A percentile compares a stretch with the other conserved stretches of the same genome.
phyloP scores from a whole-genome alignment of 1,139 yeast genomes.

The Magnusiomyces ingens region DNA sequence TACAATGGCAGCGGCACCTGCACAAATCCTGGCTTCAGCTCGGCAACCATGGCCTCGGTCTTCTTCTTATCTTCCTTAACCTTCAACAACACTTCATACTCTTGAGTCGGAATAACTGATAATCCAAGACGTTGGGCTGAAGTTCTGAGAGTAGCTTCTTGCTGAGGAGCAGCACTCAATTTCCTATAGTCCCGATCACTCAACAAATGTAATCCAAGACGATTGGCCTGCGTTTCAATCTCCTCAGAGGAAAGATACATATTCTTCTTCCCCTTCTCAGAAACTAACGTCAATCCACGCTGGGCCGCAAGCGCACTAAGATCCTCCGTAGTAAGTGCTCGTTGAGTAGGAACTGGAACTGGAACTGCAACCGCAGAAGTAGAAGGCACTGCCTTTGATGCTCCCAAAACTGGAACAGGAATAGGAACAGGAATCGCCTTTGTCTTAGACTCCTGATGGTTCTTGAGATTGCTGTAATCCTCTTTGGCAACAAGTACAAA shows the following conservation, averaged over 20 bases:
- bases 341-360: constrained; percentile 4
- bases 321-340: constrained; percentile 10
- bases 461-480: constrained; percentile 13
- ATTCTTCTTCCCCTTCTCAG: constrained; percentile 14
- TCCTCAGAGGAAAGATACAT: constrained; percentile 23
- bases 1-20: constrained; percentile 2
- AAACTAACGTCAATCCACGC: constrained; percentile 14
- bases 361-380: constrained; percentile 8
- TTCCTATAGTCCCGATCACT: constrained; percentile 19
- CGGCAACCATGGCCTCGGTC: neutral
- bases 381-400: neutral
- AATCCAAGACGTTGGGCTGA: constrained; percentile 20
- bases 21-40: constrained; percentile 13
- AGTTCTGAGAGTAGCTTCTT: constrained; percentile 5
- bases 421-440: constrained; percentile 14
- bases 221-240: constrained; percentile 21
- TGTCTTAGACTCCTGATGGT: neutral
- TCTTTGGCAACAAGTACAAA: constrained; percentile 13
- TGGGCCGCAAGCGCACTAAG: constrained; percentile 13
- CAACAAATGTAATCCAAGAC: constrained; percentile 12
- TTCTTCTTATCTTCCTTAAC: constrained; percentile 4
- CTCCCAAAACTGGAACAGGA: constrained; percentile 11
- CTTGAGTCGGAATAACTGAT: constrained; percentile 26
- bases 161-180: constrained; percentile 1
- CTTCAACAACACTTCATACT: constrained; percentile 18